These are phyloP conservation scores for Leishmania tropica DNA, from an alignment of 208 protist species.

Conservation along the genomic window DNA sequence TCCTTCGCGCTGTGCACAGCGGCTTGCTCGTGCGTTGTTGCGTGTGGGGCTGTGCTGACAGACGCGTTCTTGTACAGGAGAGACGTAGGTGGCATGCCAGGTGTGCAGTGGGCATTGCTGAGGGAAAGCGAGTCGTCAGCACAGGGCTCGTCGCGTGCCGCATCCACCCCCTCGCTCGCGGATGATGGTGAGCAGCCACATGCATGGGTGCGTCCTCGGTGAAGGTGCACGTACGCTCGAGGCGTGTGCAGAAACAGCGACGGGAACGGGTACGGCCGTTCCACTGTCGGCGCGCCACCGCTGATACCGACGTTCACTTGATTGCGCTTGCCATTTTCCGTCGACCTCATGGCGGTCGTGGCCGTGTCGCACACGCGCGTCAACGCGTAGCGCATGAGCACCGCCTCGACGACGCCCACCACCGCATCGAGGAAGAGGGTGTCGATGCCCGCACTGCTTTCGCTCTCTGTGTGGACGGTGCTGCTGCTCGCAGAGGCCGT, in stretches of 20 bases:
- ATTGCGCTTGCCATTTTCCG: neutral
- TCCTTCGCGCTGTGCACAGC: neutral
- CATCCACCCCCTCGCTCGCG: neutral
- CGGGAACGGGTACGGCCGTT: slow-evolving; percentile 42
- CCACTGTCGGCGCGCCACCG: neutral
- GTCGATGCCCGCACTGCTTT: neutral
- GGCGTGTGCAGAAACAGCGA: slow-evolving; percentile 62
- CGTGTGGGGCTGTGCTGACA: neutral
- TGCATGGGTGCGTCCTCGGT: neutral
- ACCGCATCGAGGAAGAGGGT: slow-evolving; percentile 36
- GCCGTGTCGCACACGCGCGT: neutral
- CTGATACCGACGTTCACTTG: neutral
- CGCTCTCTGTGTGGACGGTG: neutral
- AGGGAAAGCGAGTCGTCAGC: neutral
- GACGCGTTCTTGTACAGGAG: slow-evolving; percentile 11
- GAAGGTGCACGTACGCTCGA: slow-evolving; percentile 11
- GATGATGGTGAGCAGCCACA: too few relatives aligned
- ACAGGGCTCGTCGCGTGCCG: neutral
- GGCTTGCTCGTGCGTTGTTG: too few relatives aligned
- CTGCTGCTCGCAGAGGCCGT: neutral
- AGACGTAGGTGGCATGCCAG: neutral
- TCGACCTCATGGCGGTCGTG: too few relatives aligned
- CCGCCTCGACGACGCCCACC: slow-evolving; percentile 19
- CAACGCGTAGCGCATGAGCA: slow-evolving; percentile 21
- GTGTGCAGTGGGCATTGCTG: slow-evolving; percentile 20